Percentiles rank a stretch among this genome's conserved stretches.
These are phyloP conservation scores for Fusarium transvaalense DNA, from an alignment of 2,329 filamentous ascomycete species.

Conservation along the genomic window DNA sequence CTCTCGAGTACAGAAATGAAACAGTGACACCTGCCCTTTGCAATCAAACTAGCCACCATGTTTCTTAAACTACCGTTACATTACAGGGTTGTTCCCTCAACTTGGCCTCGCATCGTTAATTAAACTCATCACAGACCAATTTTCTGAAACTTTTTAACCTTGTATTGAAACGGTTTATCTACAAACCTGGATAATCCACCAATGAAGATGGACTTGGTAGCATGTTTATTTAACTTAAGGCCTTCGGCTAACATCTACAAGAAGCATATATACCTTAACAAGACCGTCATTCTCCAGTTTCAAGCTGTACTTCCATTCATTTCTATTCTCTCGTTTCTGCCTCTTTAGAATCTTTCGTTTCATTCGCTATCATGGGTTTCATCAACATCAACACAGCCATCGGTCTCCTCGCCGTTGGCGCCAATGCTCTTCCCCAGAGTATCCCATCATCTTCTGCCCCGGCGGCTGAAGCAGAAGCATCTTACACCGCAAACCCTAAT, in stretches of 20 bases:
- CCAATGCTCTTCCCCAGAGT: constrained; percentile 35
- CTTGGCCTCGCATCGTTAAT: neutral
- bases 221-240: neutral
- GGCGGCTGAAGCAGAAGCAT: constrained; percentile 33
- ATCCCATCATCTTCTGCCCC: constrained; percentile 12
- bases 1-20: constrained; percentile 8
- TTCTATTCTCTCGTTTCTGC: constrained; percentile 5
- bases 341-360: neutral
- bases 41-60: constrained; percentile 21
- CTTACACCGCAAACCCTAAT: constrained; percentile 49
- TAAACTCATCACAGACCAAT: neutral
- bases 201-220: neutral
- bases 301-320: neutral
- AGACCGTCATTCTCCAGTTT: neutral
- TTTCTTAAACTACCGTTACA: neutral
- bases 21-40: neutral
- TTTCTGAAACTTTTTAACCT: constrained; percentile 15
- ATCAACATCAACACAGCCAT: constrained; percentile 26
- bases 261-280: neutral
- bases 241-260: neutral
- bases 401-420: constrained; percentile 30
- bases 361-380: constrained; percentile 30
- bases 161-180: constrained; percentile 16
- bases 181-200: constrained; percentile 21
- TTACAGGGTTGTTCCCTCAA: neutral